Percentiles rank a stretch among this genome's conserved stretches.
These are phyloP conservation scores for Fomitiporia mediterranea DNA, from an alignment of 1,284 basidiomycete species.

Conservation along the genomic window DNA sequence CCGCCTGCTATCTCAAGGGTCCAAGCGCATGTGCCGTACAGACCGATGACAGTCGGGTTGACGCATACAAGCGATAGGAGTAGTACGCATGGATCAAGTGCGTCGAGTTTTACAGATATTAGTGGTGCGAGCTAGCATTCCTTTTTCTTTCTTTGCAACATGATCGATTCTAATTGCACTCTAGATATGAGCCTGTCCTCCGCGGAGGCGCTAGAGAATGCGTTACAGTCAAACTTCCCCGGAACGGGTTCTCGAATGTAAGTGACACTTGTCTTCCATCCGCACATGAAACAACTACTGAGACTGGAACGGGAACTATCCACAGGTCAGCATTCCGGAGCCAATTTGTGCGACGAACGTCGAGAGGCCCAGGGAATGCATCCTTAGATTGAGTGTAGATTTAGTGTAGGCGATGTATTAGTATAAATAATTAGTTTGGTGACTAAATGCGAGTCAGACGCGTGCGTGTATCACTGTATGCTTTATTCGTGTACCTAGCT, in stretches of 20 bases:
- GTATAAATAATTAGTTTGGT: too few relatives aligned
- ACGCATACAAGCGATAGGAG: conserved; percentile 46
- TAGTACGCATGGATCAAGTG: conserved; percentile 62
- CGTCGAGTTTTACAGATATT: conserved; percentile 78
- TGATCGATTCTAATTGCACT: conserved; percentile 25
- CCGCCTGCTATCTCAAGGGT: conserved; percentile 51
- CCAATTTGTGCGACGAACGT: conserved; percentile 33
- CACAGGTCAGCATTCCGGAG: conserved; percentile 44
- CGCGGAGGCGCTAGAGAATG: conserved; percentile 72
- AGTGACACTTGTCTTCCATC: too few relatives aligned
- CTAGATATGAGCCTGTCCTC: conserved; percentile 62
- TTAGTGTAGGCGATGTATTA: too few relatives aligned
- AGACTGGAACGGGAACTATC: too few relatives aligned
- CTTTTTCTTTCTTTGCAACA: background rate
- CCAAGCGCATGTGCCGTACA: conserved; percentile 42
- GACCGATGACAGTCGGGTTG: conserved; percentile 35
- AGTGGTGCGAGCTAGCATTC: conserved; percentile 62
- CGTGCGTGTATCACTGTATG: background rate
- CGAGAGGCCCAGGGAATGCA: conserved; percentile 24
- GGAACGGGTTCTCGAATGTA: conserved; percentile 51
- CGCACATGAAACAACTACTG: too few relatives aligned
- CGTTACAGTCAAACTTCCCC: conserved; percentile 60
- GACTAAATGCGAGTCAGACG: too few relatives aligned
- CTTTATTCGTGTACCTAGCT: too few relatives aligned
- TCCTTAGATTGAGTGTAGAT: conserved; percentile 11